Percentiles rank a stretch among this genome's conserved stretches.
Evolutionary conservation across 139 green algal genomes (phyloP).

Genomic region (Chlorella sp.): DNA sequence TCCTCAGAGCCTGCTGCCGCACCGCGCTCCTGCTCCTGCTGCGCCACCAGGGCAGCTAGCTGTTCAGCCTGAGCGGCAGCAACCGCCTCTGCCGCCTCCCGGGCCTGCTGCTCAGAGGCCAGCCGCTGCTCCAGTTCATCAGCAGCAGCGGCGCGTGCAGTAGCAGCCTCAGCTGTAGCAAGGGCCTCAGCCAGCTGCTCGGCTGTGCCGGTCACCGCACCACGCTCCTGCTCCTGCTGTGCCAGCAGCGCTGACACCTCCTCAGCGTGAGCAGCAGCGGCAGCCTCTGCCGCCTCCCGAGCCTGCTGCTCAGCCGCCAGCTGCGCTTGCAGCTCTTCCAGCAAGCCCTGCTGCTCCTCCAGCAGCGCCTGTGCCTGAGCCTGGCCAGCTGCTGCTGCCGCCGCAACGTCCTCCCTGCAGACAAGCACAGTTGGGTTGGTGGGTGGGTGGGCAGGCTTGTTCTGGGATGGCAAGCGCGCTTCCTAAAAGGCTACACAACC

Average conservation of each 20-base stretch:
- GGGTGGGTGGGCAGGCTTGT: too few relatives aligned
- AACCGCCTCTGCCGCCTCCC: neutral
- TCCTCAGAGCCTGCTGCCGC: neutral
- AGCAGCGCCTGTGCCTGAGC: neutral
- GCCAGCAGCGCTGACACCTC: neutral
- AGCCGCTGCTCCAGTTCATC: conserved; percentile 1
- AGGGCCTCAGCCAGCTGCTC: neutral
- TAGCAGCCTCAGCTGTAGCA: too few relatives aligned
- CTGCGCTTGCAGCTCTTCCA: conserved; percentile 8
- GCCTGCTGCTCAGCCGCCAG: neutral
- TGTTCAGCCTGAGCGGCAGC: neutral
- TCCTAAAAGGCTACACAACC: too few relatives aligned
- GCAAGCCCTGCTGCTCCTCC: neutral
- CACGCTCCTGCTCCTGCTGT: neutral
- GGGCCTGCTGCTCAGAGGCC: neutral
- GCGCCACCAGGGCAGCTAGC: neutral
- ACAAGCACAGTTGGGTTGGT: too few relatives aligned
- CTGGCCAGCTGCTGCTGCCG: neutral
- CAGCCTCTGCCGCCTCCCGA: neutral
- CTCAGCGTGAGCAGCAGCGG: neutral
- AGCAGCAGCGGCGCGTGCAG: neutral
- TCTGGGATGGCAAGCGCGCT: too few relatives aligned
- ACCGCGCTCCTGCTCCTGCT: neutral
- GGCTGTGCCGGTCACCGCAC: neutral
- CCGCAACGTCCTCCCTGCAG: neutral